These are phyloP conservation scores for Fusarium clavum DNA, from an alignment of 2,329 filamentous ascomycete species.

Conservation along the genomic window DNA sequence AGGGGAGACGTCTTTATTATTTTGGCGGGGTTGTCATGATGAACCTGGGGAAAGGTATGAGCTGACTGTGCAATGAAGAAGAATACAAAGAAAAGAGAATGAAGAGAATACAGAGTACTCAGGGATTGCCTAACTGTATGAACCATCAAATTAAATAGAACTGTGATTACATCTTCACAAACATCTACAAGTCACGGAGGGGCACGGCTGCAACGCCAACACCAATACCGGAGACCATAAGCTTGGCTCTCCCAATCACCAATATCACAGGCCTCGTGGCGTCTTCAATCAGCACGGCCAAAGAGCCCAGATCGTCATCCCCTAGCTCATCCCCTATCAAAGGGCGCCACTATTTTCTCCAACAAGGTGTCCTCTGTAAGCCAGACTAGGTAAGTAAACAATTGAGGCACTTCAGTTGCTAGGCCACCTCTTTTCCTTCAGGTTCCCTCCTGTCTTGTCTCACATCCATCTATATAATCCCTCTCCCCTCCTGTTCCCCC, in stretches of 20 bases:
- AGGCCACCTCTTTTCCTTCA: neutral
- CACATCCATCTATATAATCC: slow-evolving; percentile 36
- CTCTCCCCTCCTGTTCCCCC: slow-evolving; percentile 2
- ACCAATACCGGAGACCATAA: slow-evolving; percentile 5
- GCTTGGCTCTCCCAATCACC: slow-evolving; percentile 33
- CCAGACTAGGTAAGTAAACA: neutral
- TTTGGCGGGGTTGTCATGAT: slow-evolving; percentile 35
- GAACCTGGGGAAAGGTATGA: neutral
- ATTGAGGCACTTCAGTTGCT: neutral
- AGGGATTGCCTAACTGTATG: too few relatives aligned
- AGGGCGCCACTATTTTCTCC: slow-evolving; percentile 20
- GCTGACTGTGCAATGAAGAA: neutral
- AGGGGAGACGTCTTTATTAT: slow-evolving; percentile 15
- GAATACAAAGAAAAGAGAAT: neutral
- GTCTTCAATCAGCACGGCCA: slow-evolving; percentile 14
- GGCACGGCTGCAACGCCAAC: slow-evolving; percentile 20
- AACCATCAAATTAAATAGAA: too few relatives aligned
- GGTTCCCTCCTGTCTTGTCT: neutral
- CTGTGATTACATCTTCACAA: too few relatives aligned
- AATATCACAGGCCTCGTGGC: slow-evolving; percentile 34
- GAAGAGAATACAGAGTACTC: neutral
- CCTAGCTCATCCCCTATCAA: slow-evolving; percentile 1
- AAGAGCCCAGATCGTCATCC: slow-evolving; percentile 28
- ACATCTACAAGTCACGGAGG: neutral
- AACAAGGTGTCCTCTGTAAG: slow-evolving; percentile 28